These are phyloP conservation scores for Tilletia indica DNA, from an alignment of 1,284 basidiomycete genomes.

Conservation along the genomic window DNA sequence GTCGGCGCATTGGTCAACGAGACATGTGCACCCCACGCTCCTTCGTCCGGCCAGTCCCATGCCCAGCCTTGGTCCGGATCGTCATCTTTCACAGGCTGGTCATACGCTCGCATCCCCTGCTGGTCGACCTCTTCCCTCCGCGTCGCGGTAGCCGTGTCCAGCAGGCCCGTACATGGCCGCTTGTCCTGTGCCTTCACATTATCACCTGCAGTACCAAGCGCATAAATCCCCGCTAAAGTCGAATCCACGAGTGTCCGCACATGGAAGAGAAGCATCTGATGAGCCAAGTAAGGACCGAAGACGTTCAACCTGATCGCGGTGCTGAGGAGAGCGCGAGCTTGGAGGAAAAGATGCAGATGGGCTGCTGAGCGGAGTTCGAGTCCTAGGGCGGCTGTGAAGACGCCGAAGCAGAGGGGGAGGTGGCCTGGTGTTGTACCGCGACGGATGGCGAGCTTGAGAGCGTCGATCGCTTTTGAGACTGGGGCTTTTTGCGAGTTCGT, in stretches of 20 bases:
- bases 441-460: slow-evolving; percentile 32
- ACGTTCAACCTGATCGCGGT: slow-evolving; percentile 86
- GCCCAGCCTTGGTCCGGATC: slow-evolving; percentile 38
- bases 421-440: slow-evolving; percentile 65
- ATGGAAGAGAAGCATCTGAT: slow-evolving; percentile 77
- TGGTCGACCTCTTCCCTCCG: background rate
- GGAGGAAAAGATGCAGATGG: slow-evolving; percentile 86
- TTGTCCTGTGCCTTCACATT: no score
- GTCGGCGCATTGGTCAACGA: slow-evolving; percentile 61
- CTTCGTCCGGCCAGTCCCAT: slow-evolving; percentile 55
- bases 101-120: slow-evolving; percentile 2
- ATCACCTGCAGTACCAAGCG: no score
- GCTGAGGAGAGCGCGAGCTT: slow-evolving; percentile 82
- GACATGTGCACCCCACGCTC: slow-evolving; percentile 43
- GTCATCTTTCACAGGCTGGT: slow-evolving; percentile 28
- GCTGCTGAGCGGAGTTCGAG: slow-evolving; percentile 73
- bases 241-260: slow-evolving; percentile 53
- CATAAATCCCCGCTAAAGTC: slow-evolving; percentile 26
- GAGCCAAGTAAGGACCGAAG: slow-evolving; percentile 87
- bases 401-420: slow-evolving; percentile 83
- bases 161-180: no score
- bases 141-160: no score
- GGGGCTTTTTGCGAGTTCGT: slow-evolving; percentile 21
- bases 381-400: slow-evolving; percentile 74
- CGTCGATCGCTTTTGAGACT: slow-evolving; percentile 20